A percentile compares a stretch with the other conserved stretches of the same genome.
These are phyloP conservation scores for Chalciporus chontae DNA, from an alignment of 768 basidiomycete species.

Conservation along the genomic window DNA sequence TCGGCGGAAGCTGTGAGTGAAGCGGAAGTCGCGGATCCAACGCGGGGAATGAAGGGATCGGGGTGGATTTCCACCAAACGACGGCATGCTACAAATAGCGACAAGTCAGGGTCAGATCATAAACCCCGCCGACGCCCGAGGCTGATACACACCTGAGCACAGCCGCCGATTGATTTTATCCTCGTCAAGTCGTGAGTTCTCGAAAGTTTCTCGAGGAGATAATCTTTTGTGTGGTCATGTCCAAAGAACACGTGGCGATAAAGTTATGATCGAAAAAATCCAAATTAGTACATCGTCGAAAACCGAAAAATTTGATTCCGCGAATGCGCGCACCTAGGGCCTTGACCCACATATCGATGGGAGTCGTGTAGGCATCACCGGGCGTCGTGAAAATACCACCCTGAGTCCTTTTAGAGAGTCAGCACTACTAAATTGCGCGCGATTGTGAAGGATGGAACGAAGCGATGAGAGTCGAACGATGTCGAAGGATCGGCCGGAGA, in stretches of 20 bases:
- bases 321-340: conserved; percentile 55
- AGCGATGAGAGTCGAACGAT: neutral
- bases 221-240: conserved; percentile 45
- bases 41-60: conserved; percentile 67
- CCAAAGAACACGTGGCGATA: conserved; percentile 24
- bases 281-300: conserved; percentile 35
- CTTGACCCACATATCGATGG: conserved; percentile 90
- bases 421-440: conserved; percentile 12
- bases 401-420: conserved; percentile 55
- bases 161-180: conserved; percentile 73
- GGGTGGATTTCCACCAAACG: conserved; percentile 85
- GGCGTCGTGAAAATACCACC: conserved; percentile 85
- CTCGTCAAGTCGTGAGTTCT: conserved; percentile 65
- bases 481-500: conserved; percentile 1
- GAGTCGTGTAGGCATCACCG: conserved; percentile 83
- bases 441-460: conserved; percentile 9
- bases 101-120: no score
- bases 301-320: conserved; percentile 62
- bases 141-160: conserved; percentile 59
- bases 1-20: conserved; percentile 63
- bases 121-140: no score
- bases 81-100: conserved; percentile 51
- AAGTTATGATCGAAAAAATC: conserved; percentile 32
- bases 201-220: conserved; percentile 70
- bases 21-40: conserved; percentile 70